A percentile compares a stretch with the other conserved stretches of the same genome.
Conservation (phyloP, 2,329 filamentous ascomycete species). For the Thelonectria discophora region DNA sequence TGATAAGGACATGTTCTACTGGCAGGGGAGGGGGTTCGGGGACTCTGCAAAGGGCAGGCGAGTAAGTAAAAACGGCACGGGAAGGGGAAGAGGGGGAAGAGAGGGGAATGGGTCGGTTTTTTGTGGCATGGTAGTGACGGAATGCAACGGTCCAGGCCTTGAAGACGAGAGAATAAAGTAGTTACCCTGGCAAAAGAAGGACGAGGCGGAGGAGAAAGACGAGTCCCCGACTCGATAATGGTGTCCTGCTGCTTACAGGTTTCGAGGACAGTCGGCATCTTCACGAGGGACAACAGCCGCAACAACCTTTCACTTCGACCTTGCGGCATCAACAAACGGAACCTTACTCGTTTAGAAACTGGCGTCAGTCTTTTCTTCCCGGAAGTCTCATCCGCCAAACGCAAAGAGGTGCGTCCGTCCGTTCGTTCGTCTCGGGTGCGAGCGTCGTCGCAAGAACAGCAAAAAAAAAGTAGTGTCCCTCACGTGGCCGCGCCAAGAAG, state of each 20-base stretch:
- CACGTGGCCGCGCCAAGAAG: conserved; percentile 16
- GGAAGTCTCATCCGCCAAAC: too few species aligned
- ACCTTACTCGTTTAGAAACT: too few species aligned
- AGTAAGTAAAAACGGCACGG: too few species aligned
- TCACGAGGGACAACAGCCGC: too few species aligned
- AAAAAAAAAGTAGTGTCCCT: background rate
- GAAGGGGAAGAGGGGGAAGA: background rate
- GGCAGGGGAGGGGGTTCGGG: background rate
- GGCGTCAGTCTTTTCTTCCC: too few species aligned
- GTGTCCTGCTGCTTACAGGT: too few species aligned
- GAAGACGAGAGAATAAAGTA: background rate
- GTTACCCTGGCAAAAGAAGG: conserved; percentile 5
- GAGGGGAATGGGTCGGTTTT: conserved; percentile 1
- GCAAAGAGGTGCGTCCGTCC: conserved; percentile 4
- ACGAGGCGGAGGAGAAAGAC: background rate
- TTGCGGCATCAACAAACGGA: too few species aligned
- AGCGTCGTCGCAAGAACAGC: too few species aligned
- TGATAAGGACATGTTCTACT: background rate
- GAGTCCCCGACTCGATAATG: too few species aligned
- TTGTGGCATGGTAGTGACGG: background rate
- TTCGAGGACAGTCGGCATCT: too few species aligned
- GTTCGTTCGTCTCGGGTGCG: too few species aligned
- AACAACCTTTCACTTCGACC: too few species aligned
- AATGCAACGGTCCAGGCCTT: conserved; percentile 3
- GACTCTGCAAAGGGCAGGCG: background rate